Evolutionary conservation across 2,329 filamentous ascomycete genomes (phyloP), one percentile per base, ranked within the genome.

Genomic region (Colletotrichum musicola): DNA sequence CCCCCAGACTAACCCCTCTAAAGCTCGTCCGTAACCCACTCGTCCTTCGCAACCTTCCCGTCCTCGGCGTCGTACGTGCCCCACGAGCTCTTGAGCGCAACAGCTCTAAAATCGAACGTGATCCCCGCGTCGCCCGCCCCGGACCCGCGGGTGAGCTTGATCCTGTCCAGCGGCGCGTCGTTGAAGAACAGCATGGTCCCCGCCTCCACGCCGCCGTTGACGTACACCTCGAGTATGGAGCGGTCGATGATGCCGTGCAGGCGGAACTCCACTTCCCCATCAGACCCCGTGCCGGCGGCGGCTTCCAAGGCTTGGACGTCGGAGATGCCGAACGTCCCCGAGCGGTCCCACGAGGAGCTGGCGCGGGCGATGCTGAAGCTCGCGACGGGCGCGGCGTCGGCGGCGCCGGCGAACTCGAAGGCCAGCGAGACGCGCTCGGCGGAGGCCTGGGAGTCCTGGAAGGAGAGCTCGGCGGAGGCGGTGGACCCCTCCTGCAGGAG

Each of bases 211-310:
- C 78, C 79, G 10, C 73, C 75, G 46, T 79, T 72, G 22, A 80
- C 61, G 53, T 80, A 80, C 0, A 79, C 72, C 59, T 81, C 79
- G 1, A 79, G 64, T 3, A 81, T 72, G 1, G 78, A 80, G 5
- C 79, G 74, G 44, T 81, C 79, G 14, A 81, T 69, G 1, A 80
- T 73, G 16, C 78, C 79, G 13, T 72, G 76, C 35, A 80, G 76
- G 0, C 77, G 78, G 64, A 78, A 80, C 60, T 77, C 77, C 3
- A 74, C 73, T 10, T 68, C 54, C 9, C 76, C 73, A 9, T 78
- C 74, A 22, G 78, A 77, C 27, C 72, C 77, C 1, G 68, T 67
- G 14, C 6, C 18, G 1, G 63, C 47, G 6, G 59, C 38, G 14
- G 44, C 22, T 18, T 67, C 65, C 20, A 67, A 47, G 16, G 70